These are phyloP conservation scores for Quercus cerris DNA, from an alignment of 306 rosid species.

Conservation along the genomic window DNA sequence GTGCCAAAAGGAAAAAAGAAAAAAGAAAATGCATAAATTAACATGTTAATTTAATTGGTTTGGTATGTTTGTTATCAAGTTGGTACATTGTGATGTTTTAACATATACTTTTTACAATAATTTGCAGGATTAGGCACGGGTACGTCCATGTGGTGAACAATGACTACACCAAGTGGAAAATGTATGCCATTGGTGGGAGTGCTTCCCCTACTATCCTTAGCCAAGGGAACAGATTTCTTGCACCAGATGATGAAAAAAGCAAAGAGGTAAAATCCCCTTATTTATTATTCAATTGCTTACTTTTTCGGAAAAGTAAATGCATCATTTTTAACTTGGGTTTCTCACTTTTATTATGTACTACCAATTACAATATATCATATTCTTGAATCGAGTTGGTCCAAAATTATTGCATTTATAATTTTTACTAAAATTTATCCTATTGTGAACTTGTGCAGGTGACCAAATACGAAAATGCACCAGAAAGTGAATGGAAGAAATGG, in stretches of 20 bases:
- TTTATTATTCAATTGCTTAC: not conserved
- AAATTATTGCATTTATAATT: no score
- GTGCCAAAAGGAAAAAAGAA: not conserved
- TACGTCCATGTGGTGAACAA: slow-evolving; percentile 97
- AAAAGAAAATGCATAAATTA: not conserved
- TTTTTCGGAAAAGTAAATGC: not conserved
- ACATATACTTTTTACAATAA: not conserved
- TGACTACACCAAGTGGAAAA: slow-evolving; percentile 99
- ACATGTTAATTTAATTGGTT: no score
- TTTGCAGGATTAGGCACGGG: slow-evolving; percentile 82
- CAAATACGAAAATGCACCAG: slow-evolving; percentile 89
- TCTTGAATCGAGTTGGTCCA: no score
- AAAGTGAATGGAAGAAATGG: slow-evolving; percentile 80
- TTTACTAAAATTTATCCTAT: no score
- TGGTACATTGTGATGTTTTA: slow-evolving; percentile 1
- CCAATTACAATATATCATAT: no score
- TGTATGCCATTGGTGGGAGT: slow-evolving; percentile 99
- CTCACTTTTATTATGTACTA: no score
- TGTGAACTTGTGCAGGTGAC: slow-evolving; percentile 57
- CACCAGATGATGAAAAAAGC: slow-evolving; percentile 72
- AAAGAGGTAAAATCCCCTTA: slow-evolving; percentile 58
- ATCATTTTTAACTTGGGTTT: no score
- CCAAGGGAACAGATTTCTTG: slow-evolving; percentile 87
- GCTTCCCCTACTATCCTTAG: slow-evolving; percentile 89
- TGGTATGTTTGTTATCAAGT: no score